Evolutionary conservation across 306 rosid species (phyloP).

Genomic region (Lathyrus aphaca): DNA sequence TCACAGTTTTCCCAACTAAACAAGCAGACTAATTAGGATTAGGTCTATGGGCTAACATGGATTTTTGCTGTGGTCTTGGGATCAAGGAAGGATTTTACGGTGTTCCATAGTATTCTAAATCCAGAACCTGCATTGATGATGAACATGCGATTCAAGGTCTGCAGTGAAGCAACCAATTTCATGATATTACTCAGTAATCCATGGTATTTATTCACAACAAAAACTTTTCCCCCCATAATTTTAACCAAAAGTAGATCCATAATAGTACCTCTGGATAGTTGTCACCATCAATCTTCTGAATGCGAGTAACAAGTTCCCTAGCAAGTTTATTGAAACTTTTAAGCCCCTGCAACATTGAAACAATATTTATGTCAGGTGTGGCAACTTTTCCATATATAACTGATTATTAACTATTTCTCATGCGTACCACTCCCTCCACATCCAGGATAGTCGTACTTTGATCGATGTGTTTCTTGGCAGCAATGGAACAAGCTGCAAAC

Average conservation of each 20-base stretch:
- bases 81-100: conserved; percentile 88
- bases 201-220: conserved; percentile 4
- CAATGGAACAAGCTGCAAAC: conserved; percentile 92
- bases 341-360: conserved; percentile 62
- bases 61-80: conserved; percentile 92
- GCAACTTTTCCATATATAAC: neutral
- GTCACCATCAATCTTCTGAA: conserved; percentile 87
- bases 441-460: conserved; percentile 94
- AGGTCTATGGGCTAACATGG: conserved; percentile 57
- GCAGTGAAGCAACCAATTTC: conserved; percentile 52
- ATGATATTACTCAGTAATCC: conserved; percentile 40
- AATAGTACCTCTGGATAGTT: conserved; percentile 84
- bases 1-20: conserved; percentile 29
- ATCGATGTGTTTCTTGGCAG: conserved; percentile 89
- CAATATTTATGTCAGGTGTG: conserved; percentile 4
- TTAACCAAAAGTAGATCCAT: conserved; percentile 7
- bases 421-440: conserved; percentile 92
- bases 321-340: conserved; percentile 81
- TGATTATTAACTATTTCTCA: conserved; percentile 18
- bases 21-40: conserved; percentile 29
- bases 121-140: conserved; percentile 99
- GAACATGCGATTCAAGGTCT: conserved; percentile 97
- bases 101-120: conserved; percentile 92
- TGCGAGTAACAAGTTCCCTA: conserved; percentile 69
- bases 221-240: neutral